Percentiles rank a stretch among this genome's conserved stretches.
phyloP scores from a whole-genome alignment of 2,329 filamentous ascomycete genomes.

The Lachnellula arida region DNA sequence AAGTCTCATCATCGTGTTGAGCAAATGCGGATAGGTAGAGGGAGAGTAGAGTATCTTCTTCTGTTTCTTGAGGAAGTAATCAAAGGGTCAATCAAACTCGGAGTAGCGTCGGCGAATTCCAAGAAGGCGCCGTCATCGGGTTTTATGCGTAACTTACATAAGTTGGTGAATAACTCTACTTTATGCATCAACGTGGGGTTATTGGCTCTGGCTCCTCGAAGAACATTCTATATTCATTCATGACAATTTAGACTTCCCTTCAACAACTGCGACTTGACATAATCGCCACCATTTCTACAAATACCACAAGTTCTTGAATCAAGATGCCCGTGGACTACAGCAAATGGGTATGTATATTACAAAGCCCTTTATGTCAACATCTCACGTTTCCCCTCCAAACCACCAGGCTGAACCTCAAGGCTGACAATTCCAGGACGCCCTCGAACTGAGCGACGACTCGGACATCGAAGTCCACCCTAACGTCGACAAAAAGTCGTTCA shows the following conservation, averaged over 20 bases:
- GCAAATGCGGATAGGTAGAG: background rate
- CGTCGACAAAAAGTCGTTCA: constrained; percentile 97
- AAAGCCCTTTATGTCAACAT: background rate
- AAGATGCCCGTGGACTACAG: constrained; percentile 59
- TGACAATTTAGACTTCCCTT: background rate
- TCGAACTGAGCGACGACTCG: constrained; percentile 97
- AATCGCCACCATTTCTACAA: background rate
- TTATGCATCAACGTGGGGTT: constrained; percentile 10
- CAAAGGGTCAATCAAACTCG: background rate
- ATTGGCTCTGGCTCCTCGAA: constrained; percentile 8
- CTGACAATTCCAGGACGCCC: constrained; percentile 58
- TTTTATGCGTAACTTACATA: background rate
- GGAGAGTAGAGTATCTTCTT: too few species aligned
- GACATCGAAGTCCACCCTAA: constrained; percentile 98
- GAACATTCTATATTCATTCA: constrained; percentile 21
- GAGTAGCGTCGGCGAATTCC: constrained; percentile 12
- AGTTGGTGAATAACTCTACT: background rate
- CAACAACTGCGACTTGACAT: constrained; percentile 2
- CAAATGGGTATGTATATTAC: constrained; percentile 43
- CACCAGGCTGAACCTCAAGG: constrained; percentile 28
- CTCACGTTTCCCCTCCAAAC: constrained; percentile 1
- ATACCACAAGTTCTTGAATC: background rate
- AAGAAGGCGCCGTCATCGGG: constrained; percentile 1
- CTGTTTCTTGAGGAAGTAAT: background rate
- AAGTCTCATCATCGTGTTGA: constrained; percentile 25